Evolutionary conservation across 139 green algal species (phyloP).

Genomic region (Closterium sp.): DNA sequence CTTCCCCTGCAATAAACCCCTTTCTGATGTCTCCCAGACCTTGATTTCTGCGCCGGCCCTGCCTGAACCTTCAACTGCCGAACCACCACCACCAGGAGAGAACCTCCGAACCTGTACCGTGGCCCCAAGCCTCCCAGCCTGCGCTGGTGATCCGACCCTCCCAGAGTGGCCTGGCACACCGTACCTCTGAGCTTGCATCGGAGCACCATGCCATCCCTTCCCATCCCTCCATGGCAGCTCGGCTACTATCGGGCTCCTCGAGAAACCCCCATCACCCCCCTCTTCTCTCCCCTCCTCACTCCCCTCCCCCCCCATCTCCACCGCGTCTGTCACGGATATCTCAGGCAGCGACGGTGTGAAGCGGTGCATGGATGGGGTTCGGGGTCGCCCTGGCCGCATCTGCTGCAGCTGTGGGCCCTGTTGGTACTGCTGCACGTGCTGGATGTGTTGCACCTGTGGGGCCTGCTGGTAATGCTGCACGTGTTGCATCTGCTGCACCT

Average conservation of each 20-base stretch:
- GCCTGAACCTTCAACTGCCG: neutral
- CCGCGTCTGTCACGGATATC: neutral
- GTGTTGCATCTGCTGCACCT: neutral
- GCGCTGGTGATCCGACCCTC: neutral
- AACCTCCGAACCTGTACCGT: neutral
- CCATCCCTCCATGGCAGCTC: neutral
- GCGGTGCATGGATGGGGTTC: neutral
- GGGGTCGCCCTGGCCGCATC: too few species aligned
- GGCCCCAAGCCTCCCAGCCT: neutral
- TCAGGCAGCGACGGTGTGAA: neutral
- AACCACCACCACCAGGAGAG: neutral
- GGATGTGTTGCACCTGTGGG: neutral
- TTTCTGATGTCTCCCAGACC: neutral
- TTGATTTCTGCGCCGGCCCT: neutral
- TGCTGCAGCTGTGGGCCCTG: too few species aligned
- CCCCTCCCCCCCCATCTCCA: neutral
- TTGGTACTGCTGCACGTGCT: too few species aligned
- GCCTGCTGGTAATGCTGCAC: too few species aligned
- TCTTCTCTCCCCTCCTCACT: too few species aligned
- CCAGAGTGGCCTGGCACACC: too few species aligned
- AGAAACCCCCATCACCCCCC: too few species aligned
- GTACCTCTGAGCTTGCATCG: neutral
- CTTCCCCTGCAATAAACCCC: neutral
- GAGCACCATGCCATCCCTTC: neutral
- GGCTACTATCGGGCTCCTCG: neutral